Base-by-base conservation (phyloP, 73 alveolate species). In the Paramecium primaurelia region DNA sequence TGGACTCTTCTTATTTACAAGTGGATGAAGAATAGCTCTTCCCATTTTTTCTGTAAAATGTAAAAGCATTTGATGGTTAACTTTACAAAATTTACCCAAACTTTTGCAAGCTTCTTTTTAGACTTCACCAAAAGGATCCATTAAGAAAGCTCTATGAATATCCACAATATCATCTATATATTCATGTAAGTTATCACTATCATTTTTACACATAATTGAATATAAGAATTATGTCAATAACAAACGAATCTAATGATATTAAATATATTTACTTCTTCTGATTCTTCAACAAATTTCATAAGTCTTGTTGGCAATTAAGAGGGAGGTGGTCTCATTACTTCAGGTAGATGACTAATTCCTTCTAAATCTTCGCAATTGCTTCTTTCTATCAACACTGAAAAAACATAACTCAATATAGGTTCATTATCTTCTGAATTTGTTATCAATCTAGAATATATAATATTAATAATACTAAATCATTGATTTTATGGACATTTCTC, bases 261-360 rank as follows among this genome's bases (percentile, higher is more conserved):
- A 58, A 32, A 4, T 28, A 28, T 12, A 32, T 64, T 28, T 64
- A 64, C 84, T 40, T 89, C 94, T 71, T 89, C 94, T 58, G 94
- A 89, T 32, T 54, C 64, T 89, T 89, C 94, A 1, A 89, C 45
- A 12, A 89, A 51, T 71, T 89, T 89, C 20, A 89, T 71, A 1
- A 89, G 45, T 58, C 71, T 71, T 40, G 42, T 40, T 4, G 94
- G 94, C 16, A 71, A 30, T 47, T 89, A 73, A 6, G 92, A 77
- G 11, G 94, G 94, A 16, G 94, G 94, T 36, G 94, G 94, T 89
- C 94, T 89, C 94, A 89, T 89, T 58, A 89, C 94, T 71, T 89
- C 94, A 12, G 94, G 94, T 1, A 89, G 69, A 58, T 89, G 86
- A 6, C 28, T 71, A 12, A 89, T 89, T 44, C 94, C 94, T 49